phyloP scores from a whole-genome alignment of 202 grass and related monocot species.

The Dendrocalamus latiflorus region DNA sequence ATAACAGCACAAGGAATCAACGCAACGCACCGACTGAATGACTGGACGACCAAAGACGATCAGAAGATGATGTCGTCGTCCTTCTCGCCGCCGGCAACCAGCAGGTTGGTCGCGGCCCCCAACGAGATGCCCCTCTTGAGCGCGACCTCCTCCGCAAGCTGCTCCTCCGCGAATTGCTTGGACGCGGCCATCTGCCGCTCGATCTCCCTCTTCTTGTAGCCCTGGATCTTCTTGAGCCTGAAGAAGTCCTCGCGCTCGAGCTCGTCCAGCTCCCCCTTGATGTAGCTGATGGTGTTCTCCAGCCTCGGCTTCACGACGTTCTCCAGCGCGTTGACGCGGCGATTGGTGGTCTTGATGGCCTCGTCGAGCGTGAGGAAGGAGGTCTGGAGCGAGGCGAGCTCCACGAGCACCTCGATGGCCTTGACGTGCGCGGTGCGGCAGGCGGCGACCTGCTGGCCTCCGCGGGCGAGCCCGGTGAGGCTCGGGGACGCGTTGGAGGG shows the following conservation, averaged over 20 bases:
- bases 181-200: conserved; percentile 49
- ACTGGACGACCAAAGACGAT: conserved; percentile 16
- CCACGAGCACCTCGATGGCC: conserved; percentile 90
- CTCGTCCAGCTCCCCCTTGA: conserved; percentile 88
- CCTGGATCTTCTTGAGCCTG: conserved; percentile 94
- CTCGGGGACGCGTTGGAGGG: conserved; percentile 26
- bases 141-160: conserved; percentile 50
- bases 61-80: conserved; percentile 90
- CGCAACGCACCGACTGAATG: conserved; percentile 32
- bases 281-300: conserved; percentile 94
- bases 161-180: conserved; percentile 51
- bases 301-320: conserved; percentile 90
- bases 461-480: conserved; percentile 78
- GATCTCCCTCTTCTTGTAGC: conserved; percentile 80
- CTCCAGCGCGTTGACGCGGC: conserved; percentile 87
- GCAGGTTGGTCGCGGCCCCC: conserved; percentile 39
- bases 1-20: not conserved
- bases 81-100: conserved; percentile 45
- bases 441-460: conserved; percentile 75
- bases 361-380: conserved; percentile 90
- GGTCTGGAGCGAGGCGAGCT: conserved; percentile 82
- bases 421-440: conserved; percentile 74
- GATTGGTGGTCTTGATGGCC: conserved; percentile 97
- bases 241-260: conserved; percentile 97
- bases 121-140: conserved; percentile 70